A percentile compares a stretch with the other conserved stretches of the same genome.
Evolutionary conservation across 1,284 basidiomycete genomes (phyloP).

Genomic region (Puccinia polysora): DNA sequence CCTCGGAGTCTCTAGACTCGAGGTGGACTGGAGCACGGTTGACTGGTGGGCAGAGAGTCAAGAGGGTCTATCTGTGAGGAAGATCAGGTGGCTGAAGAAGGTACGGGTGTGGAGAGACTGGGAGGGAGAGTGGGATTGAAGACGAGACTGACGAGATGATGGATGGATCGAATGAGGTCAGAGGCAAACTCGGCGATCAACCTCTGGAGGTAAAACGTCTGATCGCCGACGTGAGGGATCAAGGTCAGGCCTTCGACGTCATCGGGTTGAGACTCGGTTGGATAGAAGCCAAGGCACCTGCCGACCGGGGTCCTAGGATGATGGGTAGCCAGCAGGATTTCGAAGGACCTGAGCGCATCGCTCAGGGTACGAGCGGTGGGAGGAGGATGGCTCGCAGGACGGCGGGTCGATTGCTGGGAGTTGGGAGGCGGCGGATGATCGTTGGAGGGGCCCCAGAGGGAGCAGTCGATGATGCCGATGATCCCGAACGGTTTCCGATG

Average conservation of each 20-base stretch:
- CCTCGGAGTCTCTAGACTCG: constrained; percentile 31
- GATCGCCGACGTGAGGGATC: constrained; percentile 37
- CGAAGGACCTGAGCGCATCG: constrained; percentile 30
- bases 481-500: constrained; percentile 33
- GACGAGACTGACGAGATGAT: constrained; percentile 20
- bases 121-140: not conserved
- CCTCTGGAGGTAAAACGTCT: constrained; percentile 23
- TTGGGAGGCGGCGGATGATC: not conserved
- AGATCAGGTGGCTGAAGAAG: constrained; percentile 11
- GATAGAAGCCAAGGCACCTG: constrained; percentile 32
- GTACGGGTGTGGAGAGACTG: not conserved
- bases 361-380: not conserved
- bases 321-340: constrained; percentile 23
- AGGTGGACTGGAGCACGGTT: constrained; percentile 23
- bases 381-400: not conserved
- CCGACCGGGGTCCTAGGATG: constrained; percentile 29
- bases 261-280: constrained; percentile 28
- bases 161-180: constrained; percentile 24
- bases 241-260: constrained; percentile 22
- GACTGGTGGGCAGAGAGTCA: constrained; percentile 19
- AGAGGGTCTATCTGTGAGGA: constrained; percentile 19
- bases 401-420: not conserved
- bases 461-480: constrained; percentile 37
- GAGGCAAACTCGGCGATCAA: constrained; percentile 31
- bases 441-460: constrained; percentile 1